Evolutionary conservation across 805 yeast species (phyloP).

Genomic region (Saccharomycopsis sp.): DNA sequence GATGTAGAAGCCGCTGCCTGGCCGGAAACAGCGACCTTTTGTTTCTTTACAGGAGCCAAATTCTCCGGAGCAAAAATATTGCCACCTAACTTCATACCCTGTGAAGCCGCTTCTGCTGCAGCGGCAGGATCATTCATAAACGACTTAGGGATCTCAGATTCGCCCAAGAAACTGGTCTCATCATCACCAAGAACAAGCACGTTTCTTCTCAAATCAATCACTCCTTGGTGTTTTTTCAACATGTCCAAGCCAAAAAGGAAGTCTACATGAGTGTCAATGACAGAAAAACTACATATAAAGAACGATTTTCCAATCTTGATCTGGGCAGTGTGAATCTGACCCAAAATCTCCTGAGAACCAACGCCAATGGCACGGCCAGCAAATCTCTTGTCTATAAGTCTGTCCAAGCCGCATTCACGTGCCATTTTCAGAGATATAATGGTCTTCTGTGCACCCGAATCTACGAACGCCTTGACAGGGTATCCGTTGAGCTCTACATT

Average conservation of each 20-base stretch:
- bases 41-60: conserved; percentile 6
- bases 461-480: conserved; percentile 87
- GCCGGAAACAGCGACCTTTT: not conserved
- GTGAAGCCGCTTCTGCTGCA: conserved; percentile 10
- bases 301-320: conserved; percentile 62
- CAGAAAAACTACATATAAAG: conserved; percentile 64
- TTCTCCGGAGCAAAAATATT: conserved; percentile 24
- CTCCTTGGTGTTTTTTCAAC: conserved; percentile 83
- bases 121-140: conserved; percentile 21
- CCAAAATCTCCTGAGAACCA: conserved; percentile 71
- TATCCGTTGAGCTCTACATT: conserved; percentile 71
- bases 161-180: conserved; percentile 66
- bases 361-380: conserved; percentile 86
- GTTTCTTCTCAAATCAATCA: conserved; percentile 64
- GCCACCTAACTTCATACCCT: conserved; percentile 31
- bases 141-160: conserved; percentile 55
- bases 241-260: conserved; percentile 83
- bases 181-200: conserved; percentile 65
- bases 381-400: conserved; percentile 73
- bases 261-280: conserved; percentile 66
- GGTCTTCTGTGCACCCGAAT: conserved; percentile 92
- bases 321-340: conserved; percentile 85
- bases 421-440: conserved; percentile 77
- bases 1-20: conserved; percentile 13
- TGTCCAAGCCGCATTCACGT: conserved; percentile 58